Conservation (phyloP, 306 rosid species). For the Cucurbita ficifolia region DNA sequence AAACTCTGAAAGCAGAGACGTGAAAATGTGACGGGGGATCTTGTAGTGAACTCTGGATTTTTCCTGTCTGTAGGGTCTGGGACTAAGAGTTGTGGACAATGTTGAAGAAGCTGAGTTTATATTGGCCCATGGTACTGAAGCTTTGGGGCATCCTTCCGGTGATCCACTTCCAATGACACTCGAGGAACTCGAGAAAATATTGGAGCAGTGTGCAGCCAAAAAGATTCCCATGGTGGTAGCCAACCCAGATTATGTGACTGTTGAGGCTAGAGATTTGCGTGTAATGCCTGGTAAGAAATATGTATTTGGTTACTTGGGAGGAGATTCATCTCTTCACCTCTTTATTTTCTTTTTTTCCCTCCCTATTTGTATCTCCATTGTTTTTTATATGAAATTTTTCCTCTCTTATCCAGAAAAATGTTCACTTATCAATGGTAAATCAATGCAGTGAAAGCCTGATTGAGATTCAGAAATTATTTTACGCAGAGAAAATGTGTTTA, state of each 20-base stretch:
- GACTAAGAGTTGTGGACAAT: slow-evolving; percentile 58
- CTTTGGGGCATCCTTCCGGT: slow-evolving; percentile 66
- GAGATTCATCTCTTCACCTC: background rate
- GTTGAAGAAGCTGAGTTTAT: slow-evolving; percentile 77
- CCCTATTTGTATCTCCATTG: background rate
- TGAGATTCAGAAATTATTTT: background rate
- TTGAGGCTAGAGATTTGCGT: slow-evolving; percentile 71
- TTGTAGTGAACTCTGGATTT: background rate
- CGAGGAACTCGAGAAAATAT: slow-evolving; percentile 57
- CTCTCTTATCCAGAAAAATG: background rate
- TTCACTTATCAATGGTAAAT: background rate
- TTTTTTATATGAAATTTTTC: background rate
- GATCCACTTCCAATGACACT: slow-evolving; percentile 44
- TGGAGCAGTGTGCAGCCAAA: slow-evolving; percentile 70
- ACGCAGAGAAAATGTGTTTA: background rate
- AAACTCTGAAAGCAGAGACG: background rate
- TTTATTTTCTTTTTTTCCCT: background rate
- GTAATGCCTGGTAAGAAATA: slow-evolving; percentile 76
- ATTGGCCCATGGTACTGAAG: slow-evolving; percentile 94
- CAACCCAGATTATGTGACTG: slow-evolving; percentile 92
- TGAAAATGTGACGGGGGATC: background rate
- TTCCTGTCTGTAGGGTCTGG: slow-evolving; percentile 47
- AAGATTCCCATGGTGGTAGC: slow-evolving; percentile 95
- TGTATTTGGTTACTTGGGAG: background rate
- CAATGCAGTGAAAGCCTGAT: background rate